Conservation (phyloP, 306 rosid genomes). For the Geum urbanum region DNA sequence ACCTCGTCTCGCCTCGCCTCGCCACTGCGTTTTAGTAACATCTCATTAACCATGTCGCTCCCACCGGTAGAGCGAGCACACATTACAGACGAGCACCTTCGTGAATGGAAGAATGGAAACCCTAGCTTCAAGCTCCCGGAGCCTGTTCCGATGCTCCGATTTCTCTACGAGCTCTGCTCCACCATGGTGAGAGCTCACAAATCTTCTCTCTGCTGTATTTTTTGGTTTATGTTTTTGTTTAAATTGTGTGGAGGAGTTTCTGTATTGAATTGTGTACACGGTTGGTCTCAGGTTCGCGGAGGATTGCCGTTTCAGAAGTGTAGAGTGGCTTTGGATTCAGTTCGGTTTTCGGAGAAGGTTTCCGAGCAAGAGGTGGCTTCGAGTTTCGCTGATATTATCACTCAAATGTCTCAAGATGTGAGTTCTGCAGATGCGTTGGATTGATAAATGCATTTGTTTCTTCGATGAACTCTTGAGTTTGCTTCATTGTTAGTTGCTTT, state of each 20-base stretch:
- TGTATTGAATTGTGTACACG: conserved; percentile 12
- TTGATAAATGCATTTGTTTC: background rate
- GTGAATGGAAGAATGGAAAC: conserved; percentile 84
- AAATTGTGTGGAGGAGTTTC: conserved; percentile 6
- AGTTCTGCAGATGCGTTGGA: conserved; percentile 25
- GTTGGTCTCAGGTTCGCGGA: conserved; percentile 70
- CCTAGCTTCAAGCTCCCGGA: conserved; percentile 50
- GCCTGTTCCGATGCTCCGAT: conserved; percentile 76
- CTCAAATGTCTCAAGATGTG: conserved; percentile 97
- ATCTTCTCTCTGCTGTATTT: no score
- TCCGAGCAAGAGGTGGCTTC: conserved; percentile 65
- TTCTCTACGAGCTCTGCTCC: conserved; percentile 93
- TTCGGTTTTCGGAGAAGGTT: conserved; percentile 47
- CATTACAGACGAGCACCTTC: conserved; percentile 64
- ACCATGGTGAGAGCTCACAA: conserved; percentile 51
- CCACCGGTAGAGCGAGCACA: conserved; percentile 58
- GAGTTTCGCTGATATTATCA: conserved; percentile 73
- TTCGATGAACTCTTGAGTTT: background rate
- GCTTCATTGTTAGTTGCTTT: background rate
- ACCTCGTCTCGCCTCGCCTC: background rate
- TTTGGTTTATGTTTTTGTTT: background rate
- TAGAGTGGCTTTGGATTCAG: conserved; percentile 81
- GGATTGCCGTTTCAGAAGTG: conserved; percentile 88
- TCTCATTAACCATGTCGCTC: conserved; percentile 56
- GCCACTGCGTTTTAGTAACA: background rate